These are phyloP conservation scores for Suillus alpinus DNA, from an alignment of 768 basidiomycete species.

Conservation along the genomic window DNA sequence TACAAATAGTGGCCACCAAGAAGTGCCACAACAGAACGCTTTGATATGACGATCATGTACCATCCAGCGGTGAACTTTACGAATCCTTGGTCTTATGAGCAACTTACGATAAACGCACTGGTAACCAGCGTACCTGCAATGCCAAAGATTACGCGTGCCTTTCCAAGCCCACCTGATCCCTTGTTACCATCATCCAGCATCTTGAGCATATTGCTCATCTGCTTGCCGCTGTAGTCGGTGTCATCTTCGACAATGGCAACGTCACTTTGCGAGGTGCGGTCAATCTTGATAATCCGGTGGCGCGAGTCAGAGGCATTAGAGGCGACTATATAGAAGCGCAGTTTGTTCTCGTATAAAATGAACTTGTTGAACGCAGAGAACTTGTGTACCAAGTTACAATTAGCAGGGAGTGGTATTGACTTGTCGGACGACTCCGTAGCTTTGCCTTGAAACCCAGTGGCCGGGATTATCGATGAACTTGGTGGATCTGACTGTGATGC, in stretches of 20 bases:
- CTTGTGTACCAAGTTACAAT: not conserved
- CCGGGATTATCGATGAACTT: not conserved
- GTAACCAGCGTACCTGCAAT: constrained; percentile 57
- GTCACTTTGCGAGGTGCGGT: constrained; percentile 76
- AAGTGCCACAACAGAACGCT: constrained; percentile 88
- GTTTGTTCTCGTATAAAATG: constrained; percentile 89
- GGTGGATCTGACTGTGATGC: not conserved
- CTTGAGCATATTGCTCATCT: constrained; percentile 88
- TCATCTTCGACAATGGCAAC: constrained; percentile 84
- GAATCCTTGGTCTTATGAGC: constrained; percentile 52
- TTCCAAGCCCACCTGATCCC: constrained; percentile 82
- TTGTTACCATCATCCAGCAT: constrained; percentile 97
- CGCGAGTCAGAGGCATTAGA: constrained; percentile 86
- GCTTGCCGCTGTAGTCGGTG: constrained; percentile 80
- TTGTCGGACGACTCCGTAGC: not conserved
- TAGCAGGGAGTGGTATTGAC: not conserved
- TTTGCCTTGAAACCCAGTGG: not conserved
- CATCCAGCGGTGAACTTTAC: constrained; percentile 93
- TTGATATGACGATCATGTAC: constrained; percentile 91
- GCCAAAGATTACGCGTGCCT: constrained; percentile 74
- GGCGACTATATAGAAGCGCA: constrained; percentile 89
- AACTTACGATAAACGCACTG: too few relatives aligned
- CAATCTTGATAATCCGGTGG: constrained; percentile 91
- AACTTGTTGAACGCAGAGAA: constrained; percentile 63
- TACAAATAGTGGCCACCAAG: constrained; percentile 95